phyloP scores from a whole-genome alignment of 495 filamentous ascomycete genomes.

The Talaromyces borbonicus region DNA sequence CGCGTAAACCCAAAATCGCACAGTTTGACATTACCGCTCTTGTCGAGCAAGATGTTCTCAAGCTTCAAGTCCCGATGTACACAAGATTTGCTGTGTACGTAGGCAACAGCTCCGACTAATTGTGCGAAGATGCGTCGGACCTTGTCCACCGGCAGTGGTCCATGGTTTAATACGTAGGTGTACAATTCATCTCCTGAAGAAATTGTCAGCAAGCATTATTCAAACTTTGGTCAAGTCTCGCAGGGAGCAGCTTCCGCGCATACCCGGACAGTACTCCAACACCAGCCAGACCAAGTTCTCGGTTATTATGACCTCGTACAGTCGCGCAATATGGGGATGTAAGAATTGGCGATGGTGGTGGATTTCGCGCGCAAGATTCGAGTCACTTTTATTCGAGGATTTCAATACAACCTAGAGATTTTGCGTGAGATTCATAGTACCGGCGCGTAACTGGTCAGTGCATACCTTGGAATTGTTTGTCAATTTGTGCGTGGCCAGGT shows the following conservation, averaged over 20 bases:
- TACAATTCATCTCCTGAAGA: slow-evolving; percentile 85
- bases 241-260: slow-evolving; percentile 10
- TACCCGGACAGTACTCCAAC: slow-evolving; percentile 93
- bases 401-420: slow-evolving; percentile 79
- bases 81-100: slow-evolving; percentile 91
- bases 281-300: slow-evolving; percentile 93
- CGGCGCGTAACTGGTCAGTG: not conserved
- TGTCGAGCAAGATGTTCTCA: slow-evolving; percentile 95
- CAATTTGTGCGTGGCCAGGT: slow-evolving; percentile 91
- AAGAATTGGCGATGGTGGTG: slow-evolving; percentile 97
- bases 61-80: slow-evolving; percentile 96
- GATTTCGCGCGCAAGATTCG: slow-evolving; percentile 92
- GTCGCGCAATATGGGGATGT: slow-evolving; percentile 90
- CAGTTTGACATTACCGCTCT: slow-evolving; percentile 96
- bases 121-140: slow-evolving; percentile 95
- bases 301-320: slow-evolving; percentile 97
- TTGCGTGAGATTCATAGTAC: slow-evolving; percentile 7
- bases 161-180: slow-evolving; percentile 83
- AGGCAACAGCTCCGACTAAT: slow-evolving; percentile 87
- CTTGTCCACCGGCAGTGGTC: slow-evolving; percentile 74
- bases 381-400: slow-evolving; percentile 90
- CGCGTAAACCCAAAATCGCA: slow-evolving; percentile 97
- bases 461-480: slow-evolving; percentile 96
- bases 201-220: slow-evolving; percentile 7
- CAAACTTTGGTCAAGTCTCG: too few species aligned